Percentiles rank a stretch among this genome's conserved stretches.
phyloP scores from a whole-genome alignment of 164 flowering plant species.

The Chimonanthus salicifolius region DNA sequence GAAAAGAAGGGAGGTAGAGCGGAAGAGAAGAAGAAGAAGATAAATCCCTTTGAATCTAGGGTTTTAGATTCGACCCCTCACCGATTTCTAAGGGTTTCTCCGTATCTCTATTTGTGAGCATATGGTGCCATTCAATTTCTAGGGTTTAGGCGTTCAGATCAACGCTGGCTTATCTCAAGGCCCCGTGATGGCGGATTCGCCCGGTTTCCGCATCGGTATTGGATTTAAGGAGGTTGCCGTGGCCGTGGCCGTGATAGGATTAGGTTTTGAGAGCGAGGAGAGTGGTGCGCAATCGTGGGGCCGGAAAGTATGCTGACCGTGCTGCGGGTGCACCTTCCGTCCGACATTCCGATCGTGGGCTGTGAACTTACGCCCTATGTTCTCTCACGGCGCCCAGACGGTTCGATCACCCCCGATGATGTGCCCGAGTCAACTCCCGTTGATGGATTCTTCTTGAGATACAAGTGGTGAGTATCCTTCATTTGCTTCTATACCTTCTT shows the following conservation, averaged over 20 bases:
- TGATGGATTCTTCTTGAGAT: conserved; percentile 78
- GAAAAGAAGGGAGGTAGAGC: neutral
- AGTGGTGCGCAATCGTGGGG: conserved; percentile 10
- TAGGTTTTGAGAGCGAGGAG: conserved; percentile 11
- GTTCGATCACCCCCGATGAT: conserved; percentile 56
- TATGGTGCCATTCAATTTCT: neutral
- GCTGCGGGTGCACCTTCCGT: conserved; percentile 89
- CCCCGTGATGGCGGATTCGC: conserved; percentile 88
- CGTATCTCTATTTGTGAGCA: neutral
- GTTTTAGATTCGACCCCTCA: neutral
- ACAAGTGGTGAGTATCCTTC: conserved; percentile 61
- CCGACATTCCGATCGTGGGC: conserved; percentile 97
- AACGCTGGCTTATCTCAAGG: conserved; percentile 73
- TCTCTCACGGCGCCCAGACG: conserved; percentile 64
- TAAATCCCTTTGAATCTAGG: neutral
- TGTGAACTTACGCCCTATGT: conserved; percentile 98
- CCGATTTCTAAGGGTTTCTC: neutral
- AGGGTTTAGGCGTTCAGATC: conserved; percentile 5
- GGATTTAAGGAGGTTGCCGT: conserved; percentile 7
- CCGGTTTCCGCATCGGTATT: conserved; percentile 42
- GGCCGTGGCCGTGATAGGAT: conserved; percentile 13
- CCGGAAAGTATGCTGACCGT: conserved; percentile 88
- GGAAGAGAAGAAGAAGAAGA: neutral
- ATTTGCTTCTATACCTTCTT: neutral
- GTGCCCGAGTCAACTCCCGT: conserved; percentile 72